Conservation (phyloP, 352 stramenopile species). For the Lagenidium giganteum region DNA sequence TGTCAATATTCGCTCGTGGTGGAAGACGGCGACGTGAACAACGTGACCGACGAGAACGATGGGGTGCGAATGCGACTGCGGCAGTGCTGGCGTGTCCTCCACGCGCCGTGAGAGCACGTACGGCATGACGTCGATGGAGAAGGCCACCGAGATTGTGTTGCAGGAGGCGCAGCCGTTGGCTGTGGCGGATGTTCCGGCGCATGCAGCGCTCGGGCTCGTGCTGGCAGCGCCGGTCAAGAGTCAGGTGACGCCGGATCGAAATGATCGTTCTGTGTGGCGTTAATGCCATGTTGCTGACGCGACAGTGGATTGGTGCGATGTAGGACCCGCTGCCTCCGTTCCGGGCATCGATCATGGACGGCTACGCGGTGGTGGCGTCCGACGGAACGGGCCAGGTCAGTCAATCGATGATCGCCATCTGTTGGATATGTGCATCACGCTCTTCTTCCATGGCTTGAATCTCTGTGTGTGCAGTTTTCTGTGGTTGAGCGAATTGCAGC, state of each 20-base stretch:
- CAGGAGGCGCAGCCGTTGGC: conserved; percentile 31
- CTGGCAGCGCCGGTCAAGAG: conserved; percentile 48
- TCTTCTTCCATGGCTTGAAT: not conserved
- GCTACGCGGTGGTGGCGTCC: conserved; percentile 91
- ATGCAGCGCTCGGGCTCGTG: conserved; percentile 40
- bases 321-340: conserved; percentile 92
- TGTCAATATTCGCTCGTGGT: too few species aligned
- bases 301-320: conserved; percentile 8
- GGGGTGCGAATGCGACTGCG: conserved; percentile 38
- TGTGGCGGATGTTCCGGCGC: conserved; percentile 23
- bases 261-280: not conserved
- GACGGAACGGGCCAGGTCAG: conserved; percentile 67
- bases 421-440: too few species aligned
- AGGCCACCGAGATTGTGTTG: conserved; percentile 50
- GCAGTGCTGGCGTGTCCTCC: conserved; percentile 37
- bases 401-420: not conserved
- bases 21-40: conserved; percentile 2
- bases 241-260: too few species aligned
- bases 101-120: conserved; percentile 65
- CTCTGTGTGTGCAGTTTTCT: conserved; percentile 38
- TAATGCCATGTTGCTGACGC: not conserved
- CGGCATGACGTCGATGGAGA: conserved; percentile 63
- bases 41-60: not conserved
- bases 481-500: conserved; percentile 68
- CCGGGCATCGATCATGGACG: conserved; percentile 97